Conservation (phyloP, 2,329 filamentous ascomycete species). For the Leptographium radiaticola region DNA sequence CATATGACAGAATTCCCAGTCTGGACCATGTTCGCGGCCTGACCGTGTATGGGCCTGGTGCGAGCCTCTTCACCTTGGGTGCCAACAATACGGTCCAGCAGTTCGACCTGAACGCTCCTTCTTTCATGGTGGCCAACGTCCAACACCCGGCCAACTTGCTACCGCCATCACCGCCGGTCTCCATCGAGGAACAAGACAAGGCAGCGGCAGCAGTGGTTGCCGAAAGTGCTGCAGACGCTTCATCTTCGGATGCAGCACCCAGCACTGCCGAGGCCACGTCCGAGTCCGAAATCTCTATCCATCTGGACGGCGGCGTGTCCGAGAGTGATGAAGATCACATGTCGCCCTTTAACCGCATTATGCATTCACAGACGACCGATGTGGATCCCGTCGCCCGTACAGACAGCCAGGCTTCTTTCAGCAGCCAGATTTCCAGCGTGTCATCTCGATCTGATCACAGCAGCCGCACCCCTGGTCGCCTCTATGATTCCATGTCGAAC, state of each 20-base stretch:
- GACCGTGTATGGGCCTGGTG: slow-evolving; percentile 77
- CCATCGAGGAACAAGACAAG: slow-evolving; percentile 56
- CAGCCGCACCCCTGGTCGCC: slow-evolving; percentile 37
- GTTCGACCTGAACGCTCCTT: slow-evolving; percentile 78
- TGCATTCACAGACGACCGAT: slow-evolving; percentile 51
- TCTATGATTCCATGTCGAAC: slow-evolving; percentile 18
- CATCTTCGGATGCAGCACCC: neutral
- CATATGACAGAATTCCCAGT: slow-evolving; percentile 77
- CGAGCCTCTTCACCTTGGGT: slow-evolving; percentile 83
- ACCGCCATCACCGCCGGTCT: slow-evolving; percentile 72
- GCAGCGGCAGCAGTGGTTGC: slow-evolving; percentile 15
- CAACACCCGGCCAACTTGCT: slow-evolving; percentile 72
- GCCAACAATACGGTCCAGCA: slow-evolving; percentile 85
- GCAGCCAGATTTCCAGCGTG: slow-evolving; percentile 46
- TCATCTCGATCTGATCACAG: slow-evolving; percentile 31
- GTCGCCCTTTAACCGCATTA: slow-evolving; percentile 63
- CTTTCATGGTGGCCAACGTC: slow-evolving; percentile 70
- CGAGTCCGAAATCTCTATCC: slow-evolving; percentile 42
- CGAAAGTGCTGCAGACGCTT: slow-evolving; percentile 7
- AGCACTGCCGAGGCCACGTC: slow-evolving; percentile 24
- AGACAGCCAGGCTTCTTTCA: slow-evolving; percentile 52
- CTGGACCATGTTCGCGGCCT: slow-evolving; percentile 69
- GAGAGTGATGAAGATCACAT: slow-evolving; percentile 67
- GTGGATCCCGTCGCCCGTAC: slow-evolving; percentile 51
- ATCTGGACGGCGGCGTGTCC: slow-evolving; percentile 45